These are phyloP conservation scores for Warburgia ugandensis DNA, from an alignment of 164 flowering plant genomes.

Conservation along the genomic window DNA sequence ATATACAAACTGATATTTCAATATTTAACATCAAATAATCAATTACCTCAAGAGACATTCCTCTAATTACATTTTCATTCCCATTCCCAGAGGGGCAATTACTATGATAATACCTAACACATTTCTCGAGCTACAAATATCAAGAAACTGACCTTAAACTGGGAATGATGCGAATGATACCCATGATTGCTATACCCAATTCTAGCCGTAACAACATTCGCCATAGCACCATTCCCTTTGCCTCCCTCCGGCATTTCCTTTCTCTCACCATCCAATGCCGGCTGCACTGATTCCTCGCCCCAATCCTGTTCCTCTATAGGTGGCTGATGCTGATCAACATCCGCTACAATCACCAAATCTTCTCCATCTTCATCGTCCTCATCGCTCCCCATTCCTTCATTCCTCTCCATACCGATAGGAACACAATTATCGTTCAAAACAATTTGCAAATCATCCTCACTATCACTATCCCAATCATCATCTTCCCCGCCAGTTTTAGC, in stretches of 20 bases:
- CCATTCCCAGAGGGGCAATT: slow-evolving; percentile 14
- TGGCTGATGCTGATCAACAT: slow-evolving; percentile 39
- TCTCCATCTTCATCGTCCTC: slow-evolving; percentile 73
- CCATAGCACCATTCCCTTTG: slow-evolving; percentile 36
- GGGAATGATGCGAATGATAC: slow-evolving; percentile 86
- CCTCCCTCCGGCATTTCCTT: slow-evolving; percentile 41
- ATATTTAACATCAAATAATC: neutral
- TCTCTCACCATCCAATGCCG: slow-evolving; percentile 59
- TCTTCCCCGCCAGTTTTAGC: slow-evolving; percentile 24
- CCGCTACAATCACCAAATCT: slow-evolving; percentile 64
- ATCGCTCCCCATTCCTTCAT: slow-evolving; percentile 31
- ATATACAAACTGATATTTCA: no score
- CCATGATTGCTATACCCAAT: slow-evolving; percentile 59
- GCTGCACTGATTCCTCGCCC: slow-evolving; percentile 53
- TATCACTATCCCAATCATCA: slow-evolving; percentile 78
- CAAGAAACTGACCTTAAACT: slow-evolving; percentile 85
- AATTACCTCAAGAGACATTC: neutral
- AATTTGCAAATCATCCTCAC: slow-evolving; percentile 95
- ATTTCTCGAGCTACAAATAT: no score
- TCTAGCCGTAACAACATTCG: slow-evolving; percentile 38
- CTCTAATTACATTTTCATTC: neutral
- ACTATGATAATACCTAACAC: no score
- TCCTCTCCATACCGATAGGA: slow-evolving; percentile 35
- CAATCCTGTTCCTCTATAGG: slow-evolving; percentile 56
- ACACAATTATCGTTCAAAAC: slow-evolving; percentile 65